phyloP scores from a whole-genome alignment of 306 rosid species.

The Cucurbita pepo region DNA sequence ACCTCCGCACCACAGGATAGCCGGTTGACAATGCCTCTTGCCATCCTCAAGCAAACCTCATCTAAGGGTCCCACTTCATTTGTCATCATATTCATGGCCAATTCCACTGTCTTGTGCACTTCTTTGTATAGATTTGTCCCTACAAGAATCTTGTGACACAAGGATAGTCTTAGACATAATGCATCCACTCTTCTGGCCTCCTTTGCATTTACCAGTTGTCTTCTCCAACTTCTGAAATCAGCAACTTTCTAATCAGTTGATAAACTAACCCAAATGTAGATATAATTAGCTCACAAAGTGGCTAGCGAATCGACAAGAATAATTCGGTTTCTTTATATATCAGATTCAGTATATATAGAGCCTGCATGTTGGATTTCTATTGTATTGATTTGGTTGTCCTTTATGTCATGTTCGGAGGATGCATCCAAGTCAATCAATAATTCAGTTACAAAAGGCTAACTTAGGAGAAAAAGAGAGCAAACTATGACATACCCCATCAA shows the following conservation, averaged over 20 bases:
- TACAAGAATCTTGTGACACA: constrained; percentile 52
- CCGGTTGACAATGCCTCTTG: constrained; percentile 75
- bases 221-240: constrained; percentile 69
- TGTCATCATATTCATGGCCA: constrained; percentile 39
- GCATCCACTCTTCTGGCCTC: constrained; percentile 88
- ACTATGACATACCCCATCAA: constrained; percentile 48
- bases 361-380: not conserved
- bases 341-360: not conserved
- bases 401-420: not conserved
- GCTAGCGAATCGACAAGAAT: not conserved
- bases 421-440: not conserved
- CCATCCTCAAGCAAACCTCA: constrained; percentile 54
- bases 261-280: not conserved
- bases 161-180: constrained; percentile 46
- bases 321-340: not conserved
- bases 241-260: constrained; percentile 4
- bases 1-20: constrained; percentile 81
- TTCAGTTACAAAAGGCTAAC: not conserved
- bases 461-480: not conserved
- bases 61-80: constrained; percentile 68
- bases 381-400: not conserved
- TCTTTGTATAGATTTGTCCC: constrained; percentile 44
- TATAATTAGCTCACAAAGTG: not conserved
- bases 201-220: constrained; percentile 57
- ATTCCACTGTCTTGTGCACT: constrained; percentile 39